Percentiles rank a stretch among this genome's conserved stretches.
Evolutionary conservation across 2,329 filamentous ascomycete species (phyloP).

Genomic region (Huntiella decipiens): DNA sequence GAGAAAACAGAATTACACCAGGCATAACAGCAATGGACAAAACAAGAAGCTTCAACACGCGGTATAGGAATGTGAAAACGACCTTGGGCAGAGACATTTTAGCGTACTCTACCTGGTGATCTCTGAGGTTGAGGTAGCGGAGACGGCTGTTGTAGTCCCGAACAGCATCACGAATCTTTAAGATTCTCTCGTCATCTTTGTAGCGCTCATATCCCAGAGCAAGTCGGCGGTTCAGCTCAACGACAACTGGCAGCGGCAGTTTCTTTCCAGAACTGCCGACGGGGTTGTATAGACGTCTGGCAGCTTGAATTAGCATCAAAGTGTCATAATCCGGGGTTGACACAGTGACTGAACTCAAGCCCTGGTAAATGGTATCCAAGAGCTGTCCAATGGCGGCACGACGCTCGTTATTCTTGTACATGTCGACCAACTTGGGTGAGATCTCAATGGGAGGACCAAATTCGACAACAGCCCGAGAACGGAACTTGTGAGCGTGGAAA

Average conservation of each 20-base stretch:
- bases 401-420: constrained; percentile 67
- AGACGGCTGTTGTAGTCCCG: constrained; percentile 75
- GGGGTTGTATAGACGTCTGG: constrained; percentile 79
- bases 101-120: constrained; percentile 88
- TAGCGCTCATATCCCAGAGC: constrained; percentile 83
- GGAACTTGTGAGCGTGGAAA: constrained; percentile 97
- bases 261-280: constrained; percentile 54
- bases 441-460: constrained; percentile 84
- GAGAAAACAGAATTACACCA: constrained; percentile 70
- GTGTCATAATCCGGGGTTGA: constrained; percentile 90
- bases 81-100: constrained; percentile 64
- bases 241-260: constrained; percentile 73
- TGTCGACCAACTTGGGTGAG: constrained; percentile 59
- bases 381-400: constrained; percentile 74
- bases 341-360: constrained; percentile 73
- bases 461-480: constrained; percentile 85
- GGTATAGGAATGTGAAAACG: constrained; percentile 58
- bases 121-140: constrained; percentile 67
- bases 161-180: constrained; percentile 54
- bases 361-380: constrained; percentile 70
- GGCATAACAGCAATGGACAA: constrained; percentile 69
- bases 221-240: constrained; percentile 81
- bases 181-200: constrained; percentile 75
- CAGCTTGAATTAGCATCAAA: constrained; percentile 89
- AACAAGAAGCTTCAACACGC: constrained; percentile 56